Evolutionary conservation across 169 alveolate genomes (phyloP).

Genomic region (Babesia caballi): DNA sequence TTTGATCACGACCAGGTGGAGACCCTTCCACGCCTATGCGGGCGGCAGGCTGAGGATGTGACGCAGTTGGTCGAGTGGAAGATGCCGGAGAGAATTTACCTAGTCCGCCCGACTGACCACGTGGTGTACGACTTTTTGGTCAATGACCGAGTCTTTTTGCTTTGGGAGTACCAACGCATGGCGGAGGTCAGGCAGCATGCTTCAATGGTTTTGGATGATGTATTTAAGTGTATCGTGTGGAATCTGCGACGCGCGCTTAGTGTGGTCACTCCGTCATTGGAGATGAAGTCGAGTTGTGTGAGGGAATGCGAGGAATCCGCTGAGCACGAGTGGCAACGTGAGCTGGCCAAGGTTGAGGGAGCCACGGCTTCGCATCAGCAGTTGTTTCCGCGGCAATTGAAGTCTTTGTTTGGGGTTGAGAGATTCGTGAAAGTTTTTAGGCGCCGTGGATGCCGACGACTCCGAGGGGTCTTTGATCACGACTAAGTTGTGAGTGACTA

Average conservation of each 20-base stretch:
- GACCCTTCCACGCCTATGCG: no score
- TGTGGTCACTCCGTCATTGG: conserved; percentile 69
- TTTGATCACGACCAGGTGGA: no score
- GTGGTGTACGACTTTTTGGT: no score
- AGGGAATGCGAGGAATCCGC: conserved; percentile 78
- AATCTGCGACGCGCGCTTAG: conserved; percentile 29
- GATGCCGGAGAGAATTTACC: no score
- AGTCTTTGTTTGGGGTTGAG: conserved; percentile 94
- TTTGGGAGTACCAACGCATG: no score
- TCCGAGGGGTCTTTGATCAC: conserved; percentile 21
- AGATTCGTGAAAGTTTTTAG: no score
- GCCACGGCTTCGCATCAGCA: conserved; percentile 42
- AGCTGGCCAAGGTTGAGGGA: conserved; percentile 35
- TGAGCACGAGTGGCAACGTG: conserved; percentile 32
- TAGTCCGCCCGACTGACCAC: no score
- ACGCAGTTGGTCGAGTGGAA: no score
- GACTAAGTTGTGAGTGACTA: conserved; percentile 42
- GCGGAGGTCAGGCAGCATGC: neutral
- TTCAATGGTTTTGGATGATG: conserved; percentile 29
- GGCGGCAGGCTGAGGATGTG: no score
- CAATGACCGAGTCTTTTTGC: no score
- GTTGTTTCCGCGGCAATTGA: conserved; percentile 87
- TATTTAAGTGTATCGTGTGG: conserved; percentile 8
- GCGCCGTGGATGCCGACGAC: conserved; percentile 77
- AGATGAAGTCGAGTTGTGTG: conserved; percentile 76